Evolutionary conservation across 306 rosid genomes (phyloP).

Genomic region (Hippophae tibetana): DNA sequence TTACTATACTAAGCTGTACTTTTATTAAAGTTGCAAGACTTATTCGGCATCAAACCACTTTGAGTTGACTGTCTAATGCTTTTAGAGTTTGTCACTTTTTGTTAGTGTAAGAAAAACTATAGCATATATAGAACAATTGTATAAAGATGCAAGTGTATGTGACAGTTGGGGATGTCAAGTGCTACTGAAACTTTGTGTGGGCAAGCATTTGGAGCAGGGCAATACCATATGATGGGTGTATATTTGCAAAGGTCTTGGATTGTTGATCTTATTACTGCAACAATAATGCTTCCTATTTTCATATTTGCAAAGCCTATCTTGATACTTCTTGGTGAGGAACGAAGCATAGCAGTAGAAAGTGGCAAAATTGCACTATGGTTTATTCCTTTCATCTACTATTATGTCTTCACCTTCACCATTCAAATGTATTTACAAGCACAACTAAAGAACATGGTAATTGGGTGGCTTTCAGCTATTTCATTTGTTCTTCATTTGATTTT

Average conservation of each 20-base stretch:
- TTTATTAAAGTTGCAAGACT: too few relatives aligned
- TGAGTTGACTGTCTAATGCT: too few relatives aligned
- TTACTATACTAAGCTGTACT: too few relatives aligned
- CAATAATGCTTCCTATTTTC: slow-evolving; percentile 35
- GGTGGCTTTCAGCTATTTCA: slow-evolving; percentile 43
- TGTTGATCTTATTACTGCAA: slow-evolving; percentile 27
- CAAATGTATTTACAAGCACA: slow-evolving; percentile 59
- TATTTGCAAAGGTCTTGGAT: slow-evolving; percentile 68
- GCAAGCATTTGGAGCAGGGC: slow-evolving; percentile 57
- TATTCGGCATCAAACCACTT: too few relatives aligned
- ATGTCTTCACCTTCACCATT: slow-evolving; percentile 36
- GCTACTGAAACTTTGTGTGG: slow-evolving; percentile 62
- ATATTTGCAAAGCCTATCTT: slow-evolving; percentile 42
- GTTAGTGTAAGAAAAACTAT: too few relatives aligned
- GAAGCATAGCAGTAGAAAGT: slow-evolving; percentile 25
- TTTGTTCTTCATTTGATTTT: slow-evolving; percentile 25
- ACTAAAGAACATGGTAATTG: slow-evolving; percentile 47
- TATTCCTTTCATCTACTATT: slow-evolving; percentile 33
- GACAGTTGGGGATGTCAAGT: slow-evolving; percentile 63
- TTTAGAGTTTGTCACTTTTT: too few relatives aligned
- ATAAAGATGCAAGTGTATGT: too few relatives aligned
- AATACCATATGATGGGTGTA: slow-evolving; percentile 48
- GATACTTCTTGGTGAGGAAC: slow-evolving; percentile 39
- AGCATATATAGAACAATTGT: too few relatives aligned
- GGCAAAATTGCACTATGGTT: slow-evolving; percentile 50